Evolutionary conservation across 257 asterid species (phyloP).

Genomic region (Plectranthus barbatus): DNA sequence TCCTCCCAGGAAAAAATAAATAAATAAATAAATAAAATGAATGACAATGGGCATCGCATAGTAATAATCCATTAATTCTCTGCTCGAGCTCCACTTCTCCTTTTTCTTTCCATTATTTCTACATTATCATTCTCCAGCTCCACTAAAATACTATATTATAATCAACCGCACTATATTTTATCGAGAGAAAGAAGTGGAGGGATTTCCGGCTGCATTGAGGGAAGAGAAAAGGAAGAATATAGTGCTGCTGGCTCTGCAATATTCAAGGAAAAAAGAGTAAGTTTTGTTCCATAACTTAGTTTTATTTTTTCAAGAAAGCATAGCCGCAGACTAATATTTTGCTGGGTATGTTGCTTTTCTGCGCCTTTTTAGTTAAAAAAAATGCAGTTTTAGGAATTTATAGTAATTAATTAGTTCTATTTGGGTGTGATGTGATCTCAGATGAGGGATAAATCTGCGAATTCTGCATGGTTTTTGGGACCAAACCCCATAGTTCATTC

Average conservation of each 20-base stretch:
- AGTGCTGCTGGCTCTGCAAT: neutral
- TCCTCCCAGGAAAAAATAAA: too few relatives aligned
- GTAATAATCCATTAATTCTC: neutral
- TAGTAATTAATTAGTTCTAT: neutral
- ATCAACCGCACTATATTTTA: neutral
- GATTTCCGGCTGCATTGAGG: constrained; percentile 8
- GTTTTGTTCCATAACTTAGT: constrained; percentile 13
- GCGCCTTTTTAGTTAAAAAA: neutral
- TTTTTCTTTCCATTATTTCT: neutral
- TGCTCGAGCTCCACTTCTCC: neutral
- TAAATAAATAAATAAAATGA: neutral
- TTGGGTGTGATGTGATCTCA: constrained; percentile 15
- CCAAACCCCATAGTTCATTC: constrained; percentile 42
- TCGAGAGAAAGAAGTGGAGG: too few relatives aligned
- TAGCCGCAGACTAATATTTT: neutral
- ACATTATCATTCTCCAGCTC: neutral
- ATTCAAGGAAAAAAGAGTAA: constrained; percentile 24
- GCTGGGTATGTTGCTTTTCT: constrained; percentile 23
- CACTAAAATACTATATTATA: neutral
- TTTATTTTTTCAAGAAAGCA: constrained; percentile 26
- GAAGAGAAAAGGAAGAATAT: neutral
- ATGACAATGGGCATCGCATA: constrained; percentile 6
- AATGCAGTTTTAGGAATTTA: neutral
- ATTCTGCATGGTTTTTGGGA: constrained; percentile 40
- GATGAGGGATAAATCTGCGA: constrained; percentile 58